Conservation (phyloP, 495 filamentous ascomycete genomes). For the Neurospora hispaniola region DNA sequence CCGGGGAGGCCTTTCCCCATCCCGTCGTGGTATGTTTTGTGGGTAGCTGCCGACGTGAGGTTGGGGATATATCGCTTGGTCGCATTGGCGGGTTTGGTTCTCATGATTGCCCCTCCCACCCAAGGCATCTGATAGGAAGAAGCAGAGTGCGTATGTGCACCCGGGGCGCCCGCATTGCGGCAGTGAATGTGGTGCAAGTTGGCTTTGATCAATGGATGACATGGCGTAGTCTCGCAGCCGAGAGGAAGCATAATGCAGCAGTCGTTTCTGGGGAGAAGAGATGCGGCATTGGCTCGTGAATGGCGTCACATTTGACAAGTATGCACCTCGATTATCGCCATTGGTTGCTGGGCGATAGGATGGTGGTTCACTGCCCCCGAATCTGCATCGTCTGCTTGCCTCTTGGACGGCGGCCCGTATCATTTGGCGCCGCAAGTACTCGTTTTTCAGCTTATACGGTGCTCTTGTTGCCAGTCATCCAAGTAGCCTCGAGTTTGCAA, state of each 20-base stretch:
- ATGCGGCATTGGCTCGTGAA: not conserved
- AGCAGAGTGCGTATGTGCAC: not conserved
- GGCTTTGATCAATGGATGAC: not conserved
- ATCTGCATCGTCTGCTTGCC: not conserved
- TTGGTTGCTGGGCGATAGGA: not conserved
- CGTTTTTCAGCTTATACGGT: not conserved
- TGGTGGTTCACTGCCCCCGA: not conserved
- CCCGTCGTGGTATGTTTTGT: not conserved
- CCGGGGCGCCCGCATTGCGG: not conserved
- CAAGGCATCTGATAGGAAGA: not conserved
- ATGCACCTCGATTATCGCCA: not conserved
- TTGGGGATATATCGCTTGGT: not conserved
- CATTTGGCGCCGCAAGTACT: not conserved
- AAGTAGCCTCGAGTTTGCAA: not conserved
- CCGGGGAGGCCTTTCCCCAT: not conserved
- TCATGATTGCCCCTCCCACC: not conserved
- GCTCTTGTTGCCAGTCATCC: not conserved
- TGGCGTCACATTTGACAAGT: not conserved
- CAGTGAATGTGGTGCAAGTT: not conserved
- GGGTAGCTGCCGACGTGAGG: not conserved
- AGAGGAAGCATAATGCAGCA: not conserved
- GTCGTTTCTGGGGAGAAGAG: not conserved
- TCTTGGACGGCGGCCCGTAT: not conserved
- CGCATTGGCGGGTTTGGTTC: not conserved
- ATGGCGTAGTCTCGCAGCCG: not conserved